Evolutionary conservation across 352 stramenopile genomes (phyloP).

Genomic region (Globisporangium iwayamae): DNA sequence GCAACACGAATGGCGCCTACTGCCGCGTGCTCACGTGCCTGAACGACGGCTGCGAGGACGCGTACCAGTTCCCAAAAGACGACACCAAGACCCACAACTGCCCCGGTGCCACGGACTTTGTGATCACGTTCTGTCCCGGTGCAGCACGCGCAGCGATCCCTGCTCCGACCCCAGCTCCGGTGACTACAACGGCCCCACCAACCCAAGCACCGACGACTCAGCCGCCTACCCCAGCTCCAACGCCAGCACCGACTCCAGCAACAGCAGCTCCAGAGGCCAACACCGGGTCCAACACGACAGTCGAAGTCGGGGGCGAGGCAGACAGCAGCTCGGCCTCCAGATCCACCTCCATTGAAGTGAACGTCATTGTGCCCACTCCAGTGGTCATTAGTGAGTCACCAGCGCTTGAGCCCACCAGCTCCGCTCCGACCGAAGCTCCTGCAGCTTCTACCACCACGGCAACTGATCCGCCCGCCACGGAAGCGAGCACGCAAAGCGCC

Average conservation of each 20-base stretch:
- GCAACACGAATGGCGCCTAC: constrained; percentile 27
- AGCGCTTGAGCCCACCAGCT: neutral
- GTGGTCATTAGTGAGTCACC: neutral
- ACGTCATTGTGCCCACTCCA: neutral
- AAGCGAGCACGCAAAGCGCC: constrained; percentile 5
- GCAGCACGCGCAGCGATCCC: constrained; percentile 22
- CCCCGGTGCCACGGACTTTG: constrained; percentile 25
- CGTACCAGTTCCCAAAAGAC: constrained; percentile 53
- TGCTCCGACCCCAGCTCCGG: constrained; percentile 15
- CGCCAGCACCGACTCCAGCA: constrained; percentile 6
- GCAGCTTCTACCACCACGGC: neutral
- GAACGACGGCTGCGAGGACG: constrained; percentile 47
- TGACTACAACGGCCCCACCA: constrained; percentile 6
- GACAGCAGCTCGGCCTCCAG: neutral
- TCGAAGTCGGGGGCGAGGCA: constrained; percentile 1
- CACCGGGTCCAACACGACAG: neutral
- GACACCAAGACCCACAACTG: constrained; percentile 44
- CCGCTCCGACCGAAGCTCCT: neutral
- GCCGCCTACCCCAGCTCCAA: neutral
- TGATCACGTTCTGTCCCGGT: constrained; percentile 32
- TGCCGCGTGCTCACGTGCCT: constrained; percentile 34
- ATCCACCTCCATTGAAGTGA: neutral
- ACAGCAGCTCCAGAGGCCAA: constrained; percentile 5
- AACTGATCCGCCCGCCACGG: neutral
- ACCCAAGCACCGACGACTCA: constrained; percentile 12